phyloP scores from a whole-genome alignment of 2,329 filamentous ascomycete genomes.

The Diplocarpon rosae region DNA sequence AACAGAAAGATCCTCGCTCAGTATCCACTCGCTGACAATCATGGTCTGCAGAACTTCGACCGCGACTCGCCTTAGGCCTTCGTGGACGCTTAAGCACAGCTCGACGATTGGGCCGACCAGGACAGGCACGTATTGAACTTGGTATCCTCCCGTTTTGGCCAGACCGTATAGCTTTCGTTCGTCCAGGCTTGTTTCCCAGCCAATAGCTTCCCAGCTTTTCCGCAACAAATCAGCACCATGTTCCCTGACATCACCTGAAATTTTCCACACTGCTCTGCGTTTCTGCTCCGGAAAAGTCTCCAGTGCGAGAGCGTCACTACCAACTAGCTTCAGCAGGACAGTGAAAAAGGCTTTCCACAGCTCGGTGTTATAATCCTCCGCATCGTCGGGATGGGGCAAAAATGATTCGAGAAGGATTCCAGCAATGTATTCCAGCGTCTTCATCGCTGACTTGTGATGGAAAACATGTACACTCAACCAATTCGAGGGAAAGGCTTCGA shows the following conservation, averaged over 20 bases:
- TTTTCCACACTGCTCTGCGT: constrained; percentile 93
- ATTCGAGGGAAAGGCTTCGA: constrained; percentile 75
- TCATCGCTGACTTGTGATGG: constrained; percentile 83
- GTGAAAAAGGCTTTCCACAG: constrained; percentile 92
- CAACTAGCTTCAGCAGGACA: constrained; percentile 78
- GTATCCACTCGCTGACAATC: constrained; percentile 96
- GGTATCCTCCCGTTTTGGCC: constrained; percentile 83
- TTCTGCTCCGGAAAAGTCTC: constrained; percentile 98
- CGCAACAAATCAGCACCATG: constrained; percentile 78
- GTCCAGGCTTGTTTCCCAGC: constrained; percentile 82
- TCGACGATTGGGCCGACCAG: constrained; percentile 87
- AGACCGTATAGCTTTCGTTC: constrained; percentile 70
- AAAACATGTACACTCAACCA: constrained; percentile 94
- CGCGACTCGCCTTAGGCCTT: constrained; percentile 78
- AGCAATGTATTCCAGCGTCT: constrained; percentile 71
- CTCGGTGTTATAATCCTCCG: constrained; percentile 71
- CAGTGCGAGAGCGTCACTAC: constrained; percentile 76
- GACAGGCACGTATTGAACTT: constrained; percentile 93
- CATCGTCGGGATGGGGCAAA: constrained; percentile 81
- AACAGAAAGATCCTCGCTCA: constrained; percentile 82
- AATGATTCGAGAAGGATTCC: constrained; percentile 72
- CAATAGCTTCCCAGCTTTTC: constrained; percentile 86
- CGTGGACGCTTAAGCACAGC: constrained; percentile 89
- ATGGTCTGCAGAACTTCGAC: constrained; percentile 93
- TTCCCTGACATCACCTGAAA: constrained; percentile 90